These are phyloP conservation scores for Coemansia sp. DNA, from an alignment of 192 early-diverging fungal genomes.

Conservation along the genomic window DNA sequence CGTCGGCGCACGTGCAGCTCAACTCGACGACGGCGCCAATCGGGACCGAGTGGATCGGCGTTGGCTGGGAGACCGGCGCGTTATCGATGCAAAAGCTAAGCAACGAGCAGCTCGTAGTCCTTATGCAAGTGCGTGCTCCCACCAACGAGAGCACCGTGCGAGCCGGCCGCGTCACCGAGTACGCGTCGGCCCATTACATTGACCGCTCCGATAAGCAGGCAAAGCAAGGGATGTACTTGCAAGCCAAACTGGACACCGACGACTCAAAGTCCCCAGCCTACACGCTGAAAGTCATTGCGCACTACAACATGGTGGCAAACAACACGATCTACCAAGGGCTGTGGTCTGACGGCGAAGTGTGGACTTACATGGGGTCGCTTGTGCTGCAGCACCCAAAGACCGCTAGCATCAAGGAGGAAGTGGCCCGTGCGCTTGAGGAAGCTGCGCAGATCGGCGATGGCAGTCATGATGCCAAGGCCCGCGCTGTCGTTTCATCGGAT, in stretches of 20 bases:
- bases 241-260: conserved; percentile 35
- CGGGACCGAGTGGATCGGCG: conserved; percentile 50
- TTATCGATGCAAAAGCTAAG: conserved; percentile 41
- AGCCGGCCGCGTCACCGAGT: conserved; percentile 40
- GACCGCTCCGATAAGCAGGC: background rate
- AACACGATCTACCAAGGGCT: conserved; percentile 54
- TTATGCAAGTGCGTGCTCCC: conserved; percentile 38
- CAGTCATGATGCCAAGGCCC: background rate
- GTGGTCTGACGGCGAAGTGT: conserved; percentile 51
- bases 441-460: conserved; percentile 19
- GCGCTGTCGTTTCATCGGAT: conserved; percentile 3
- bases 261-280: conserved; percentile 12
- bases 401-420: conserved; percentile 44
- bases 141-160: conserved; percentile 31
- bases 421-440: conserved; percentile 36
- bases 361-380: conserved; percentile 53
- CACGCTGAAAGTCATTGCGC: conserved; percentile 48
- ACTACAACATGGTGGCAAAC: conserved; percentile 54
- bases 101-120: conserved; percentile 27
- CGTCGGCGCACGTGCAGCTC: conserved; percentile 32
- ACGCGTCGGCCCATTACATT: conserved; percentile 43
- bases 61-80: conserved; percentile 42
- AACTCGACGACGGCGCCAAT: conserved; percentile 41
- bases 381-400: conserved; percentile 47
- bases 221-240: conserved; percentile 42